Evolutionary conservation across 352 stramenopile genomes (phyloP), one percentile per base, ranked within the genome.

Genomic region (Phytophthora pisi): DNA sequence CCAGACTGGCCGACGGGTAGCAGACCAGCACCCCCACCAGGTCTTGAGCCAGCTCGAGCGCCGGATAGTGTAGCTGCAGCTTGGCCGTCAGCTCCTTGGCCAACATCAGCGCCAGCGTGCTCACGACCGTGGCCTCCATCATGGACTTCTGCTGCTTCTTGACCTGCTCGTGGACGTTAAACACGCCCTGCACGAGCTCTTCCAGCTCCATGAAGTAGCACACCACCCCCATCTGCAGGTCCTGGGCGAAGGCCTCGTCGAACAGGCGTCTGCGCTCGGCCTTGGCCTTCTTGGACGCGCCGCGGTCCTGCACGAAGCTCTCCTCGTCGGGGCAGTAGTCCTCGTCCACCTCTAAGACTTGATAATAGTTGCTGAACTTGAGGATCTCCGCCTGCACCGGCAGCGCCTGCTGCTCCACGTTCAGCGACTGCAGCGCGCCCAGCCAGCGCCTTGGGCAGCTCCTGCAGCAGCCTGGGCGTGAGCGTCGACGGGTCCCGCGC

Each of bases 181-280:
- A 63, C 2, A 73, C 71, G 1, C 24, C 64, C 20, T 64, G 53
- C 11, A 47, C 54, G 4, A 65, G 34, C 26, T 58, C 58, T 38
- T 70, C 61, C 8, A 76, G 47, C 50, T 79, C 63, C 30, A 79
- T 52, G n/a, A 76, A 52, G 31, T 71, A 61, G 40, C 56, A 67
- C 30, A 64, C 55, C 2, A 68, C 43, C 43, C 71, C 71, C 2
- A 67, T 49, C 16, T 64, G n/a, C 34, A 70, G 54, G 30, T 70
- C 66, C 16, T 78, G 53, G 13, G 58, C 34, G 45, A 76, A 79
- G 3, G 67, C 67, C 16, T 66, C 59, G 13, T 70, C 52, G 34
- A 72, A 68, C 10, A 78, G 24, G 8, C 28, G 36, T 4, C 57
- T 34, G 10, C 51, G 57, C n/a, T 75, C 65, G 0, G 46, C 40